Evolutionary conservation across 495 filamentous ascomycete genomes (phyloP), one percentile per base, ranked within the genome.

Genomic region (Lasiosphaeria miniovina): DNA sequence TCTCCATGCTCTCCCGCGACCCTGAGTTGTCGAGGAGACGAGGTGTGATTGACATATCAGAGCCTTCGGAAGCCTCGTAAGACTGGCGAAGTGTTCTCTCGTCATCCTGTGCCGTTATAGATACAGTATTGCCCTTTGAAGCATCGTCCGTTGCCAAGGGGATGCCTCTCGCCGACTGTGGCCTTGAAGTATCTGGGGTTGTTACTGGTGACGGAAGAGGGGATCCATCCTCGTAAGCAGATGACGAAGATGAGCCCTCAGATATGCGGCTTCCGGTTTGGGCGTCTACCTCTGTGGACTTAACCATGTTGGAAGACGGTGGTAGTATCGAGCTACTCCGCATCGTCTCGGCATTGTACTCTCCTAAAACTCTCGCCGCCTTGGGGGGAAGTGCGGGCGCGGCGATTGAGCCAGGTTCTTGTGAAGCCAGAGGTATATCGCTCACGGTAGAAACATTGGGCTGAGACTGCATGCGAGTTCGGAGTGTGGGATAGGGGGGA

Each of bases 171-270:
- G 71, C 69, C 17, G 75, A 76, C 43, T 79, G 77, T 3, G 75
- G 74, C 17, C 75, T 71, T 1, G 77, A 79, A 4, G 76, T 79
- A 53, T 80, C 75, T 10, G 78, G 77, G 3, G 77, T 81, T 11
- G 73, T 76, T 4, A 65, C 66, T 35, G 70, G 68, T 1, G 72
- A 73, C 1, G 75, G 70, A 17, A 72, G 73, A 2, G 72, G 70
- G 15, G 77, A 78, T 7, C 63, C 63, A 55, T 80, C 77, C 55
- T 77, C 75, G 12, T 67, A 74, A 15, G 68, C 73, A 0, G 77
- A 80, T 12, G 77, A 79, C 8, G 69, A 65, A 0, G 75, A 79
- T 0, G 77, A 80, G 24, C 74, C 72, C 54, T 80, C 77, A 0
- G 77, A 80, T 24, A 52, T 64, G 1, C 64, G 64, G 14, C 62